Conservation (phyloP, 352 stramenopile genomes). For the Phytophthora sp. region DNA sequence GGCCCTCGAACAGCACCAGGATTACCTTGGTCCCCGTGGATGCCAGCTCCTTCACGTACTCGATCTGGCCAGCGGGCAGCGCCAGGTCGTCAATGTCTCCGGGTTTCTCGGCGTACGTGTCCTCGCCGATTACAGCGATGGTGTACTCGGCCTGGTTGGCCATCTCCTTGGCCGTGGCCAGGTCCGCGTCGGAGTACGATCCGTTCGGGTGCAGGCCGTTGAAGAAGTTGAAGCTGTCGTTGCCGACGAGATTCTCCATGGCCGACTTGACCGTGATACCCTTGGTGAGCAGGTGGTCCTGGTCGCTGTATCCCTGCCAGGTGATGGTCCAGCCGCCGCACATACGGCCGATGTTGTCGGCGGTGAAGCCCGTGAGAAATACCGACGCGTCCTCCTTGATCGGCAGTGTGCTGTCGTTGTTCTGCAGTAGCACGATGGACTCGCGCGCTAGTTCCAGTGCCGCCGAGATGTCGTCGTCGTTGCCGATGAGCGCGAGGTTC, state of each 20-base stretch:
- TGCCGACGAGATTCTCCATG: conserved; percentile 31
- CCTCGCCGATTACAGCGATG: conserved; percentile 44
- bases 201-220: conserved; percentile 38
- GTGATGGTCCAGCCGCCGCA: conserved; percentile 46
- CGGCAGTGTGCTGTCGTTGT: conserved; percentile 29
- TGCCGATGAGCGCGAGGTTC: conserved; percentile 46
- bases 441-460: conserved; percentile 58
- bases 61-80: conserved; percentile 20
- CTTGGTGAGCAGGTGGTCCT: conserved; percentile 33
- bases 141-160: conserved; percentile 38
- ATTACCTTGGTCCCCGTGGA: conserved; percentile 62
- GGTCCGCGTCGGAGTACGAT: conserved; percentile 34
- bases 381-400: conserved; percentile 24
- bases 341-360: conserved; percentile 41
- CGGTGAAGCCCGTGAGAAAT: conserved; percentile 36
- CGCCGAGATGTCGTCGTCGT: conserved; percentile 42
- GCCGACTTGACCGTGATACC: conserved; percentile 36
- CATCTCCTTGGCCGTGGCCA: conserved; percentile 33
- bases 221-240: conserved; percentile 37
- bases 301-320: conserved; percentile 43
- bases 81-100: conserved; percentile 28
- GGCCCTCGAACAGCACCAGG: conserved; percentile 65
- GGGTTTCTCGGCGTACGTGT: conserved; percentile 53
- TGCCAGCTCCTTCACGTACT: conserved; percentile 28
- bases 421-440: conserved; percentile 34